Evolutionary conservation across 129 eudicot species (phyloP), one percentile per base, ranked within the genome.

Genomic region (Oenanthe sinensis): DNA sequence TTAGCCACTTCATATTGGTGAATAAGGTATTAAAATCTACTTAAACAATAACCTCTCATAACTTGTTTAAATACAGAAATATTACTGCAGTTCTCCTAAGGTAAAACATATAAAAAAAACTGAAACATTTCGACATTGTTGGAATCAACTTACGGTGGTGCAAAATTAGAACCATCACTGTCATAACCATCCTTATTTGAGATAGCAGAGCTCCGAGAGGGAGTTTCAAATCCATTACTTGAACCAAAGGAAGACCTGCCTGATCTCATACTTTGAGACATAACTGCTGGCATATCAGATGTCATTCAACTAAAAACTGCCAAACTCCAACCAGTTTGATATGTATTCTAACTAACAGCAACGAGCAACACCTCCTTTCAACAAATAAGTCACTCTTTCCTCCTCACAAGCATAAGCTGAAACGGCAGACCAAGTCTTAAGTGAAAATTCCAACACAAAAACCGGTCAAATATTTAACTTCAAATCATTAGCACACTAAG

Each of bases 141-240:
- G 42, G 42, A 54, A 79, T 24, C 30, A 77, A 83, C 99, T 88
- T 80, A 95, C 97, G 96, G 93, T n/a, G 97, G 97, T 16, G 97
- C 97, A 33, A 96, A 92, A 83, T 85, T 92, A 44, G 95, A 90
- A 77, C 97, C 96, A 81, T 96, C 99, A 52, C 96, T 92, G 65
- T 96, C 99, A 80, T 92, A 96, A 79, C 89, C 99, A 81, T 96
- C 99, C 42, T 91, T 96, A 71, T 90, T 96, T 20, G 94, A 86
- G 69, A 81, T 82, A 22, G 83, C 77, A 0, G 96, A 96, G 83
- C 87, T 87, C 72, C 86, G 88, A 2, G 97, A 90, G 22, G 92
- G 90, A 39, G 97, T 85, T 48, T 86, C 97, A 37, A 80, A 82
- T 33, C 99, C 97, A 89, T 90, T 92, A 82, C 90, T 87, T 45